phyloP scores from a whole-genome alignment of 345 rosid species.

The Zanthoxylum bungeanum region DNA sequence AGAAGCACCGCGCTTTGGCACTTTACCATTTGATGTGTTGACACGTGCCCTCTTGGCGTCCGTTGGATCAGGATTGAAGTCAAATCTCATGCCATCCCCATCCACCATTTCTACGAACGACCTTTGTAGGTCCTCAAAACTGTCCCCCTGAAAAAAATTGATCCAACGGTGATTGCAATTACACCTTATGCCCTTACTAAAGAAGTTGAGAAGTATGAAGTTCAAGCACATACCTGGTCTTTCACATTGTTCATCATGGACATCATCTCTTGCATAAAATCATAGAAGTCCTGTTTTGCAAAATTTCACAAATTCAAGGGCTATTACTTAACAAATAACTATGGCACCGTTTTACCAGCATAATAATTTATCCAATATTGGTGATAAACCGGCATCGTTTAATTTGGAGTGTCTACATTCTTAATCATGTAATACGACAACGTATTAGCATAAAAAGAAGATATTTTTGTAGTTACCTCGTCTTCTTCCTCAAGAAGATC shows the following conservation, averaged over 20 bases:
- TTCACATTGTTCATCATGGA: slow-evolving; percentile 36
- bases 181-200: neutral
- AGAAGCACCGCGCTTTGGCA: slow-evolving; percentile 36
- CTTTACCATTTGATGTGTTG: slow-evolving; percentile 28
- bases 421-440: neutral
- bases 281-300: slow-evolving; percentile 27
- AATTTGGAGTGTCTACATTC: neutral
- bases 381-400: neutral
- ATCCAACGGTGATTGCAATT: neutral
- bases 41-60: slow-evolving; percentile 47
- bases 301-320: neutral
- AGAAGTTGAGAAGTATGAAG: fast-evolving
- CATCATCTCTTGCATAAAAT: slow-evolving; percentile 42
- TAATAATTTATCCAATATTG: too few species aligned
- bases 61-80: slow-evolving; percentile 22
- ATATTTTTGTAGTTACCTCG: slow-evolving; percentile 33
- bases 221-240: slow-evolving; percentile 49
- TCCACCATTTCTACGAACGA: slow-evolving; percentile 81
- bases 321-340: too few species aligned
- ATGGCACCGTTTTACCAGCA: neutral
- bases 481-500: slow-evolving; percentile 27
- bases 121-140: slow-evolving; percentile 85
- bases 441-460: neutral
- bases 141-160: slow-evolving; percentile 50
- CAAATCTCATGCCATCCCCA: slow-evolving; percentile 41